Evolutionary conservation across 2,329 filamentous ascomycete species (phyloP).

Genomic region (Talaromyces sp.): DNA sequence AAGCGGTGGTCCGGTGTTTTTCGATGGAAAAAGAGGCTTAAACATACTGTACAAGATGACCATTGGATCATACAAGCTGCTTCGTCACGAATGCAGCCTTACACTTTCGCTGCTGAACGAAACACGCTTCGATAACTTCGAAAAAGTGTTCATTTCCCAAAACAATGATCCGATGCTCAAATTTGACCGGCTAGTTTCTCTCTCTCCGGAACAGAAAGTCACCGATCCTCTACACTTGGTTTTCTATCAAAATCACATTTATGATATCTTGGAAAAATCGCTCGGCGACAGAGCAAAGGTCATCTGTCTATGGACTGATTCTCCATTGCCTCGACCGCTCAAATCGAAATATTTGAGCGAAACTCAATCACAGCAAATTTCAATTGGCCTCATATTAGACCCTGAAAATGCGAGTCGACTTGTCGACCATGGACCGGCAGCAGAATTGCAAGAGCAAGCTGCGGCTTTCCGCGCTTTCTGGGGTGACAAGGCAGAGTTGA

Average conservation of each 20-base stretch:
- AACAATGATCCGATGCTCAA: constrained; percentile 51
- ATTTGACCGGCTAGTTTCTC: constrained; percentile 53
- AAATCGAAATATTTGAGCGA: constrained; percentile 36
- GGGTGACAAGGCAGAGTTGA: constrained; percentile 88
- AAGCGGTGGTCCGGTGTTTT: constrained; percentile 65
- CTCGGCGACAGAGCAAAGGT: constrained; percentile 71
- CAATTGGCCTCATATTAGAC: constrained; percentile 70
- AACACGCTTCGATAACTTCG: constrained; percentile 73
- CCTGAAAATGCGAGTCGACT: constrained; percentile 67
- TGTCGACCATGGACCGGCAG: constrained; percentile 83
- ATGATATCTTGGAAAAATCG: constrained; percentile 65
- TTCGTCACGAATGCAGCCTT: constrained; percentile 70
- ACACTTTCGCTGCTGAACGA: constrained; percentile 75
- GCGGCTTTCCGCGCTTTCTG: constrained; percentile 84
- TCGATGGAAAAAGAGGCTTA: constrained; percentile 68
- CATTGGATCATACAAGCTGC: constrained; percentile 70
- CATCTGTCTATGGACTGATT: constrained; percentile 56
- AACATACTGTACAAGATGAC: constrained; percentile 93
- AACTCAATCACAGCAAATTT: constrained; percentile 40
- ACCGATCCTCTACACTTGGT: constrained; percentile 30
- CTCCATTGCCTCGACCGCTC: constrained; percentile 47
- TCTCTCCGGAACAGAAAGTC: constrained; percentile 28
- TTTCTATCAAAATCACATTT: constrained; percentile 44
- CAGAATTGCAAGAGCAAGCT: constrained; percentile 80
- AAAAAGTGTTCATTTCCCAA: constrained; percentile 72